These are phyloP conservation scores for Diversispora eburnea DNA, from an alignment of 192 early-diverging fungal genomes.

Conservation along the genomic window DNA sequence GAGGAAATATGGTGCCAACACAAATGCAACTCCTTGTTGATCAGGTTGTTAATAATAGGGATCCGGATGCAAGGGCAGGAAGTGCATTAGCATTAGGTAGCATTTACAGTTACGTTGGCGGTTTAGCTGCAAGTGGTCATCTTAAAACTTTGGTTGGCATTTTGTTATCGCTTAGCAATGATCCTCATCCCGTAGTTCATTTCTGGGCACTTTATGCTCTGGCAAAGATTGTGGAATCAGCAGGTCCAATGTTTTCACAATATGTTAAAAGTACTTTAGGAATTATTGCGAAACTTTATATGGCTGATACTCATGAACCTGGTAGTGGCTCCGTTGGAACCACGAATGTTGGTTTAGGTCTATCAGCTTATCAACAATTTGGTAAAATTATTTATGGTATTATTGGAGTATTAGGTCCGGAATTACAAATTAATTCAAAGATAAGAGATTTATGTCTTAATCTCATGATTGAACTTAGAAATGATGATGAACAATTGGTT, in stretches of 20 bases:
- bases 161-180: conserved; percentile 84
- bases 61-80: conserved; percentile 93
- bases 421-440: conserved; percentile 69
- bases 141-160: conserved; percentile 86
- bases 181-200: conserved; percentile 91
- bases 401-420: conserved; percentile 88
- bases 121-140: conserved; percentile 78
- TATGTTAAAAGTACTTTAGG: conserved; percentile 85
- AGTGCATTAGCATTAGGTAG: conserved; percentile 84
- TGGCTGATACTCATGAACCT: conserved; percentile 84
- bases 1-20: conserved; percentile 62
- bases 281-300: conserved; percentile 81
- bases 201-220: conserved; percentile 88
- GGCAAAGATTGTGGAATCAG: conserved; percentile 78
- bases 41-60: conserved; percentile 84
- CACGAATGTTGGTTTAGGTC: conserved; percentile 56
- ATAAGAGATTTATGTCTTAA: conserved; percentile 77
- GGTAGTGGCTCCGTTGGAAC: conserved; percentile 62
- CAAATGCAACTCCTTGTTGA: conserved; percentile 77
- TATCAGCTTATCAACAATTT: conserved; percentile 66
- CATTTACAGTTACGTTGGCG: conserved; percentile 84
- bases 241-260: conserved; percentile 87
- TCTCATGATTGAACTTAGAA: conserved; percentile 74
- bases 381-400: conserved; percentile 88
- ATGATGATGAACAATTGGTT: conserved; percentile 71